Evolutionary conservation across 352 stramenopile species (phyloP).

Genomic region (Globisporangium sylvaticum): DNA sequence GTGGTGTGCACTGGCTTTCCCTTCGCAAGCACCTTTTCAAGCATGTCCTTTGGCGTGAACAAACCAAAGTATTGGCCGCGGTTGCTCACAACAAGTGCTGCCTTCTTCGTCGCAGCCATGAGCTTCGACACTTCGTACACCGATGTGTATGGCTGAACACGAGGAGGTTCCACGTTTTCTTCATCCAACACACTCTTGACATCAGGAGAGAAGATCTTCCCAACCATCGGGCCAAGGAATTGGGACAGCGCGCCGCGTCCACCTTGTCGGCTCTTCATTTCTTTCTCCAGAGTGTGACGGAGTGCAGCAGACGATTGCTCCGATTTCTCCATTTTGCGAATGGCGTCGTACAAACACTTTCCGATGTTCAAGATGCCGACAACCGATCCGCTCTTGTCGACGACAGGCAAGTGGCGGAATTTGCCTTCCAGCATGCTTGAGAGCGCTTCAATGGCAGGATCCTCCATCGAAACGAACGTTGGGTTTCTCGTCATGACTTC

Average conservation of each 20-base stretch:
- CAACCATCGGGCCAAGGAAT: slow-evolving; percentile 80
- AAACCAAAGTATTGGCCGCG: slow-evolving; percentile 92
- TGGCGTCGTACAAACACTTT: slow-evolving; percentile 98
- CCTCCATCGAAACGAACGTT: slow-evolving; percentile 79
- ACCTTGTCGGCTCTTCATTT: slow-evolving; percentile 55
- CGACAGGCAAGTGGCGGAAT: slow-evolving; percentile 84
- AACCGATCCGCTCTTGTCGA: slow-evolving; percentile 80
- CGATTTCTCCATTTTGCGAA: slow-evolving; percentile 95
- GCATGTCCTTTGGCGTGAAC: slow-evolving; percentile 97
- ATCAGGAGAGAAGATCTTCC: slow-evolving; percentile 86
- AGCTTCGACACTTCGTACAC: slow-evolving; percentile 91
- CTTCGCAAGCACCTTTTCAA: slow-evolving; percentile 93
- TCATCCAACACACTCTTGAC: slow-evolving; percentile 83
- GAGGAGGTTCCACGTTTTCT: slow-evolving; percentile 68
- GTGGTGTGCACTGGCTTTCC: slow-evolving; percentile 91
- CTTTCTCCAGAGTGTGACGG: slow-evolving; percentile 73
- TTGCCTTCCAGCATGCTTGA: slow-evolving; percentile 85
- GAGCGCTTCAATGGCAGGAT: slow-evolving; percentile 83
- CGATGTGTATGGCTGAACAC: slow-evolving; percentile 86
- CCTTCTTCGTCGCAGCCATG: slow-evolving; percentile 94
- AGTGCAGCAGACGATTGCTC: slow-evolving; percentile 72
- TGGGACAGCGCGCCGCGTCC: slow-evolving; percentile 41
- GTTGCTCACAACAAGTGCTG: slow-evolving; percentile 93
- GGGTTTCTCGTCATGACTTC: slow-evolving; percentile 85
- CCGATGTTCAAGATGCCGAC: slow-evolving; percentile 97